A percentile compares a stretch with the other conserved stretches of the same genome.
Evolutionary conservation across 2,329 filamentous ascomycete species (phyloP).

Genomic region (Lomentospora prolificans): DNA sequence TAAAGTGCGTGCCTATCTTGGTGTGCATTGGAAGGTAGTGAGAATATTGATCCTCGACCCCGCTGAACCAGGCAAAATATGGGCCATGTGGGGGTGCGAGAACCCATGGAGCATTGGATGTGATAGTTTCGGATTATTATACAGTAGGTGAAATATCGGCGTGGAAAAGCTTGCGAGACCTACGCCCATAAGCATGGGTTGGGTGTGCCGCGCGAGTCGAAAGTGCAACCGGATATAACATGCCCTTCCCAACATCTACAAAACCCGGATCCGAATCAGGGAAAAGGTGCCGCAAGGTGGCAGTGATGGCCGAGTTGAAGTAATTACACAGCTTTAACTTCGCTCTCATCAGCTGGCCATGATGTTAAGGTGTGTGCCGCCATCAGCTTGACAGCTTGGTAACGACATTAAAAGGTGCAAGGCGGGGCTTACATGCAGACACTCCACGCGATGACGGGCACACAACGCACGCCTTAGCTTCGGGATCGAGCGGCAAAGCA

Average conservation of each 20-base stretch:
- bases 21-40: background rate
- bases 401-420: background rate
- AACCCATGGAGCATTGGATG: background rate
- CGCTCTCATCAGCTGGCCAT: background rate
- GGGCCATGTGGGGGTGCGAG: background rate
- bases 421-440: background rate
- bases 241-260: background rate
- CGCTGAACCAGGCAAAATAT: background rate
- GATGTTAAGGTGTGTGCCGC: background rate
- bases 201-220: no score
- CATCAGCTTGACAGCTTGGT: background rate
- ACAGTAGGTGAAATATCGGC: background rate
- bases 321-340: background rate
- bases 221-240: no score
- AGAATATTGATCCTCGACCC: background rate
- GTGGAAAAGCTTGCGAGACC: background rate
- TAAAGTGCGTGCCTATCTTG: background rate
- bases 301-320: background rate
- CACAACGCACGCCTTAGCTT: background rate
- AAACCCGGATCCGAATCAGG: background rate
- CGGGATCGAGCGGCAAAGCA: background rate
- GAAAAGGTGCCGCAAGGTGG: background rate
- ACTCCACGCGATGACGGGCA: background rate
- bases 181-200: background rate
- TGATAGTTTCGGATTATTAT: background rate